Percentiles rank a stretch among this genome's conserved stretches.
phyloP scores from a whole-genome alignment of 169 alveolate genomes.

The Plasmodium falciparum region DNA sequence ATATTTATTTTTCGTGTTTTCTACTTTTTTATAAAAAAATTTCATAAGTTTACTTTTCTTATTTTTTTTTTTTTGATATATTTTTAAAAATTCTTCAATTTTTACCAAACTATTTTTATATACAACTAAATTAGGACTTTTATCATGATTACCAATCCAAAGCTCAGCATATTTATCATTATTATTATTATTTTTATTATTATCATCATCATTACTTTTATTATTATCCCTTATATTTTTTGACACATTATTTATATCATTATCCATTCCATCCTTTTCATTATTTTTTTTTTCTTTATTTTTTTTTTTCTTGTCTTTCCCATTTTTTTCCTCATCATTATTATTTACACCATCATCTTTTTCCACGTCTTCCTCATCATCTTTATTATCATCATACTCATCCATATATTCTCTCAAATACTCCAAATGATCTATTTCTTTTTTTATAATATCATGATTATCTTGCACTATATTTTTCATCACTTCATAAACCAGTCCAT shows the following conservation, averaged over 20 bases:
- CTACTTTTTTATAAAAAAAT: constrained; percentile 20
- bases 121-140: constrained; percentile 77
- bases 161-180: constrained; percentile 80
- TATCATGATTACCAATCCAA: constrained; percentile 84
- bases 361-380: background rate
- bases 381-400: constrained; percentile 7
- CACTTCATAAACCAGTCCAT: constrained; percentile 55
- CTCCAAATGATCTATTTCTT: constrained; percentile 24
- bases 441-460: constrained; percentile 38
- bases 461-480: constrained; percentile 54
- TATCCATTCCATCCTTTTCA: background rate
- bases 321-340: background rate
- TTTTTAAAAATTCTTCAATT: constrained; percentile 38
- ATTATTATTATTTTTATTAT: constrained; percentile 1
- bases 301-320: background rate
- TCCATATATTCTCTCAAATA: constrained; percentile 24
- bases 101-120: constrained; percentile 57
- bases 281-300: background rate
- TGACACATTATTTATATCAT: background rate
- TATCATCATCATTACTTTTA: background rate
- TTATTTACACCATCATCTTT: background rate
- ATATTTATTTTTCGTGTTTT: constrained; percentile 9
- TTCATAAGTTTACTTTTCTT: constrained; percentile 22
- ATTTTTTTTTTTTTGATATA: constrained; percentile 29
- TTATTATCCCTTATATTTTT: background rate